phyloP scores from a whole-genome alignment of 148 eudicot species.

The Gaultheria prostrata region DNA sequence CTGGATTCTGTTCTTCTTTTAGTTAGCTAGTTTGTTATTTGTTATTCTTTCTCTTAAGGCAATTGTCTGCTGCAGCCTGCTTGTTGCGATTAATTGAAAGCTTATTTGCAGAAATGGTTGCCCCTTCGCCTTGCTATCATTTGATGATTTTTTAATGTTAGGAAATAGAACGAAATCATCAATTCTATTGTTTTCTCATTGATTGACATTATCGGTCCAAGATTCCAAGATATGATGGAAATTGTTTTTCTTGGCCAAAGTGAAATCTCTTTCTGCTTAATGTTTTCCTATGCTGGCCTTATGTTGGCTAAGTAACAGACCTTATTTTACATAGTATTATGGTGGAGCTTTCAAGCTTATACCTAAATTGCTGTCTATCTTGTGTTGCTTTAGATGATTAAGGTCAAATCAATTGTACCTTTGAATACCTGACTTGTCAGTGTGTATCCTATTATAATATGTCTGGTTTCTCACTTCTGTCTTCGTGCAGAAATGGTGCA shows the following conservation, averaged over 20 bases:
- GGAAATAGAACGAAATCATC: not conserved
- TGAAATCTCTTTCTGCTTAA: not conserved
- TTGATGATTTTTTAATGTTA: not conserved
- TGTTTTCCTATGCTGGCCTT: not conserved
- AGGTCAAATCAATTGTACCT: not conserved
- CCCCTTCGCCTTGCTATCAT: not conserved
- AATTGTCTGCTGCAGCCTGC: not conserved
- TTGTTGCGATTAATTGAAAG: not conserved
- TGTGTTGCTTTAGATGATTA: not conserved
- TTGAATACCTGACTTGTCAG: not conserved
- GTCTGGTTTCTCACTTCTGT: constrained; percentile 4
- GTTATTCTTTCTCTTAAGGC: not conserved
- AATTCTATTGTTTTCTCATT: not conserved
- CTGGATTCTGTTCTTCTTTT: not conserved
- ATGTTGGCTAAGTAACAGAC: not conserved
- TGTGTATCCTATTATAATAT: constrained; percentile 7
- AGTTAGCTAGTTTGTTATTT: not conserved
- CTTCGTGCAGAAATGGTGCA: constrained; percentile 58
- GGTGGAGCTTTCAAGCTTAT: not conserved
- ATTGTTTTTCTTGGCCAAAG: not conserved
- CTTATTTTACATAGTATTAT: not conserved
- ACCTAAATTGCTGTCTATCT: not conserved
- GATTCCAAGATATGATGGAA: not conserved
- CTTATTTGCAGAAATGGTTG: constrained; percentile 1
- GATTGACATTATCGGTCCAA: not conserved